phyloP scores from a whole-genome alignment of 1,284 basidiomycete genomes.

The Malassezia pachydermatis region DNA sequence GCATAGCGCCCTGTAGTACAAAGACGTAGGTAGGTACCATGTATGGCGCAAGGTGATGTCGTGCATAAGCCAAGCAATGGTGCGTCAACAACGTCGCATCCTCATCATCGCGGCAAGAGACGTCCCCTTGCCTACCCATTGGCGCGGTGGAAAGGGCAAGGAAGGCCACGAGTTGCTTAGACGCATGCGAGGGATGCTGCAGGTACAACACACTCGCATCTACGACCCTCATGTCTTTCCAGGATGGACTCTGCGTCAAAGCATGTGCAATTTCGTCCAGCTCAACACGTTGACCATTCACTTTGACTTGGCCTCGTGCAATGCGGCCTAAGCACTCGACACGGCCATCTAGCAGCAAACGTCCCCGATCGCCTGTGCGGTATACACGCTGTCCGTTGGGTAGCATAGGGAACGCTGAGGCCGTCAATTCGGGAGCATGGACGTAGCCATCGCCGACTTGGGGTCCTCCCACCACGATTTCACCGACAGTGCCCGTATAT shows the following conservation, averaged over 20 bases:
- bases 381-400: slow-evolving; percentile 36
- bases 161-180: slow-evolving; percentile 41
- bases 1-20: slow-evolving; percentile 22
- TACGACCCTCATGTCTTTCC: slow-evolving; percentile 20
- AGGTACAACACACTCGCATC: slow-evolving; percentile 38
- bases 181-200: slow-evolving; percentile 30
- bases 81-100: neutral
- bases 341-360: slow-evolving; percentile 32
- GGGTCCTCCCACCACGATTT: slow-evolving; percentile 41
- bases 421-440: slow-evolving; percentile 32
- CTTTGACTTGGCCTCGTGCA: slow-evolving; percentile 42
- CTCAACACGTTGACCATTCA: slow-evolving; percentile 46
- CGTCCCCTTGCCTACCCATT: neutral
- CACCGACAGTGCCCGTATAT: slow-evolving; percentile 32
- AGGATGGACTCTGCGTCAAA: too few relatives aligned
- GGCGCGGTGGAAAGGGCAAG: slow-evolving; percentile 14
- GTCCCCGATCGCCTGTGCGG: slow-evolving; percentile 43
- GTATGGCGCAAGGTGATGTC: slow-evolving; percentile 30
- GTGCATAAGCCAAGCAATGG: slow-evolving; percentile 14
- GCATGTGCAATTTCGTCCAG: slow-evolving; percentile 40
- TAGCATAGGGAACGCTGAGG: slow-evolving; percentile 29
- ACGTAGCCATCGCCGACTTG: slow-evolving; percentile 44
- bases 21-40: slow-evolving; percentile 41
- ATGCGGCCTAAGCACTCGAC: slow-evolving; percentile 41
- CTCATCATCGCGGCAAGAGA: slow-evolving; percentile 4